Evolutionary conservation across 768 basidiomycete genomes (phyloP).

Genomic region (Trametes elegans): DNA sequence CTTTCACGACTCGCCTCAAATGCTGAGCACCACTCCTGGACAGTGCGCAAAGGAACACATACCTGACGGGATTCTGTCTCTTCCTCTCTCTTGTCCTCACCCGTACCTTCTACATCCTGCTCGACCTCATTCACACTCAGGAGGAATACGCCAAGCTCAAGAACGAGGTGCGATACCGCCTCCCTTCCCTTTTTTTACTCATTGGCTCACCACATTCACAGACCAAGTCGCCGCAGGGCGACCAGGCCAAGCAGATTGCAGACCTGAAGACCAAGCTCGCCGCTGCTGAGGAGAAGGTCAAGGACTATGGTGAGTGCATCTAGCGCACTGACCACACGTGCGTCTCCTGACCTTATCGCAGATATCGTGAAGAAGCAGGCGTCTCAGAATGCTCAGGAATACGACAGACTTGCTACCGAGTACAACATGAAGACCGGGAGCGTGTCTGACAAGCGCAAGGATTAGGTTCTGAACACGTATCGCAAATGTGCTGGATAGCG

Average conservation of each 20-base stretch:
- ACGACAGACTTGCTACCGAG: constrained; percentile 77
- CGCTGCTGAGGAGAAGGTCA: constrained; percentile 51
- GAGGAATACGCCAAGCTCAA: constrained; percentile 86
- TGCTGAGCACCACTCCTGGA: not conserved
- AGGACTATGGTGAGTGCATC: constrained; percentile 40
- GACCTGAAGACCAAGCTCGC: constrained; percentile 69
- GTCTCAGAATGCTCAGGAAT: constrained; percentile 71
- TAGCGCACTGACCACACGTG: no score
- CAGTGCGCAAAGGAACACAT: constrained; percentile 87
- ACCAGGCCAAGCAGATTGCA: constrained; percentile 55
- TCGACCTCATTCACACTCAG: constrained; percentile 88
- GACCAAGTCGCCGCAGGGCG: constrained; percentile 36
- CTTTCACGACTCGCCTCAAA: not conserved
- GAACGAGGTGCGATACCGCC: constrained; percentile 36
- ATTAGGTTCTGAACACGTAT: constrained; percentile 35
- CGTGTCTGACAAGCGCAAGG: constrained; percentile 60
- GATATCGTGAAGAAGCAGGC: constrained; percentile 85
- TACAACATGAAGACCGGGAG: constrained; percentile 69
- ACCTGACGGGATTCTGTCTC: constrained; percentile 89
- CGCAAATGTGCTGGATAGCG: not conserved
- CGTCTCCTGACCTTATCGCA: constrained; percentile 27
- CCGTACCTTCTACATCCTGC: constrained; percentile 87
- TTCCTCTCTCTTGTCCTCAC: constrained; percentile 96
- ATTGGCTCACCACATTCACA: constrained; percentile 18
- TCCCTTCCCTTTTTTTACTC: not conserved